Percentiles rank a stretch among this genome's conserved stretches.
These are phyloP conservation scores for Aureobasidium melanogenum DNA, from an alignment of 2,329 filamentous ascomycete genomes.

Conservation along the genomic window DNA sequence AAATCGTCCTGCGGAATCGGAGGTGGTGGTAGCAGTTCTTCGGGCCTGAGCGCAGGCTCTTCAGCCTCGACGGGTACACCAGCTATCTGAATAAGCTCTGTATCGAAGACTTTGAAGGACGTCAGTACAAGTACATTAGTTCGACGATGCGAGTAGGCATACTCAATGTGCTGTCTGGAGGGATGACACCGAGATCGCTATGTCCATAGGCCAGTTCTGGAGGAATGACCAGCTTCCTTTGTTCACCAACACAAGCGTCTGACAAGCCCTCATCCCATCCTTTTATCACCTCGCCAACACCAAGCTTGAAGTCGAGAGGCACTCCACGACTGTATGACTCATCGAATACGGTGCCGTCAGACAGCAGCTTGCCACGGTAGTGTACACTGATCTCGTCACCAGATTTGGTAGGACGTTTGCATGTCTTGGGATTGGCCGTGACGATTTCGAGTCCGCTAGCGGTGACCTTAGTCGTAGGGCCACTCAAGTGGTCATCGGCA, in stretches of 20 bases:
- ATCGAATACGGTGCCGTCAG: constrained; percentile 72
- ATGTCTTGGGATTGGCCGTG: constrained; percentile 32
- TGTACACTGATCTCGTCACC: constrained; percentile 41
- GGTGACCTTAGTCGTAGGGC: background rate
- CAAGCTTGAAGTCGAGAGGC: constrained; percentile 73
- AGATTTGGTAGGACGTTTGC: constrained; percentile 35
- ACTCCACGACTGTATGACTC: constrained; percentile 66
- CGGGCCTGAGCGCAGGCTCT: constrained; percentile 12
- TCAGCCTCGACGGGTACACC: constrained; percentile 43
- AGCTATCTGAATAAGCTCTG: constrained; percentile 75
- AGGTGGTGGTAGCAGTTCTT: constrained; percentile 11
- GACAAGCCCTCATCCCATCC: constrained; percentile 89
- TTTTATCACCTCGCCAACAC: constrained; percentile 76
- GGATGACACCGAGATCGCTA: constrained; percentile 63
- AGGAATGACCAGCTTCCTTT: constrained; percentile 80
- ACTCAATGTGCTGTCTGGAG: constrained; percentile 64
- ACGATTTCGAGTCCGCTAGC: constrained; percentile 30
- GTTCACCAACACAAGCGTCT: constrained; percentile 94
- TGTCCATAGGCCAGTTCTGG: constrained; percentile 77
- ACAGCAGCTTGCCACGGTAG: constrained; percentile 41
- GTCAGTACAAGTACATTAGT: background rate
- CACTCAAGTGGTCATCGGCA: background rate
- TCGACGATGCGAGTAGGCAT: background rate
- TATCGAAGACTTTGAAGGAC: constrained; percentile 60
- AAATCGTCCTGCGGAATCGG: constrained; percentile 10